These are phyloP conservation scores for Penicillium sp. DNA, from an alignment of 2,329 filamentous ascomycete genomes.

Conservation along the genomic window DNA sequence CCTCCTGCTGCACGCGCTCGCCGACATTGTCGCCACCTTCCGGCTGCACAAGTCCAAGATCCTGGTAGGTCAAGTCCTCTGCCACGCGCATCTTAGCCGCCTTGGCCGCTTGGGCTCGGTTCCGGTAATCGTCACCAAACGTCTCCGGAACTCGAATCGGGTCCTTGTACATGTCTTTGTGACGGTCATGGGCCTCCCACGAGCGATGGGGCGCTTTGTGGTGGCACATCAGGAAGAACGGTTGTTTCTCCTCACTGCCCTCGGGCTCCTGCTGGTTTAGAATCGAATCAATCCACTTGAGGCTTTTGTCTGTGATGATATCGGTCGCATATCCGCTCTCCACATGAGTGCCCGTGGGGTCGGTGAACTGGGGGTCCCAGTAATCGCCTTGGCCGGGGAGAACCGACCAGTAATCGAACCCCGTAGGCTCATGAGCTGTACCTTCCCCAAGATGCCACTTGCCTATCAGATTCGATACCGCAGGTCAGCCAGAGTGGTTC, in stretches of 20 bases:
- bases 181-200: slow-evolving; percentile 55
- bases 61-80: slow-evolving; percentile 56
- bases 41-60: slow-evolving; percentile 57
- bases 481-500: too few species aligned
- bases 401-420: slow-evolving; percentile 58
- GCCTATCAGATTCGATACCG: slow-evolving; percentile 18
- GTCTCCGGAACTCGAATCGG: slow-evolving; percentile 55
- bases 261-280: too few species aligned
- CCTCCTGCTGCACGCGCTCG: slow-evolving; percentile 17
- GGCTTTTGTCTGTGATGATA: slow-evolving; percentile 56
- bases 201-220: slow-evolving; percentile 60
- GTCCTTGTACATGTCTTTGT: slow-evolving; percentile 55
- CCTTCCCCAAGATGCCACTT: slow-evolving; percentile 62
- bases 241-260: slow-evolving; percentile 35
- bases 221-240: slow-evolving; percentile 62
- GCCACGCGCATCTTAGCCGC: slow-evolving; percentile 58
- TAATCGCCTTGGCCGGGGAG: slow-evolving; percentile 59
- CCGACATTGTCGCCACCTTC: slow-evolving; percentile 49
- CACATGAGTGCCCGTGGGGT: slow-evolving; percentile 35
- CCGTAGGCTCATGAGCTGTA: slow-evolving; percentile 50
- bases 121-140: slow-evolving; percentile 60
- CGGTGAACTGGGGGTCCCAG: slow-evolving; percentile 57
- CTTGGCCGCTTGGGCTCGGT: slow-evolving; percentile 55
- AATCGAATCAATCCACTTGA: slow-evolving; percentile 45
- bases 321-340: slow-evolving; percentile 56